Evolutionary conservation across 345 rosid genomes (phyloP).

Genomic region (Nephelium lappaceum): DNA sequence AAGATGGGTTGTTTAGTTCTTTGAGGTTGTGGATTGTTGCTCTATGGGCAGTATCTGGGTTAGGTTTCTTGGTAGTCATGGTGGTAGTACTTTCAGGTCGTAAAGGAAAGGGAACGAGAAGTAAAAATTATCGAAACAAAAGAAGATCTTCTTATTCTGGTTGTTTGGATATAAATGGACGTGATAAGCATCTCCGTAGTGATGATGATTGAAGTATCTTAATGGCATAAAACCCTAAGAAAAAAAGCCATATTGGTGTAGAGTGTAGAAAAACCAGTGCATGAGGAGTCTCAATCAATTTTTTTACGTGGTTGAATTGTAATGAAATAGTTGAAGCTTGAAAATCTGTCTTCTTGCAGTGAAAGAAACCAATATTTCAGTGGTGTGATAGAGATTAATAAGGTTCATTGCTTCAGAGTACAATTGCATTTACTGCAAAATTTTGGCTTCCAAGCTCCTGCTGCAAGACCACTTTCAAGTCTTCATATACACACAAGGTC

Average conservation of each 20-base stretch:
- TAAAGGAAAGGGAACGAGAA: slow-evolving; percentile 58
- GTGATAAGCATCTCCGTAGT: slow-evolving; percentile 47
- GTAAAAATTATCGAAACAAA: slow-evolving; percentile 63
- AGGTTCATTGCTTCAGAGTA: not conserved
- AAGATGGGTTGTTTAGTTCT: slow-evolving; percentile 59
- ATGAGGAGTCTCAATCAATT: not conserved
- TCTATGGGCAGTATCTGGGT: slow-evolving; percentile 71
- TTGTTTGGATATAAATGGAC: slow-evolving; percentile 44
- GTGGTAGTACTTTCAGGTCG: slow-evolving; percentile 56
- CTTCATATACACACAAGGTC: not conserved
- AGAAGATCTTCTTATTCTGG: slow-evolving; percentile 59
- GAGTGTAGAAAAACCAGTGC: not conserved
- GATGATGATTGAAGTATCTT: slow-evolving; percentile 41
- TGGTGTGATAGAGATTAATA: not conserved
- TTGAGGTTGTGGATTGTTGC: slow-evolving; percentile 73
- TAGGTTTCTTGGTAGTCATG: slow-evolving; percentile 70
- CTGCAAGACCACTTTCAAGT: not conserved
- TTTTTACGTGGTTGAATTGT: not conserved
- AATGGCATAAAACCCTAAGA: slow-evolving; percentile 21
- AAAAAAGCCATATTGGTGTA: not conserved
- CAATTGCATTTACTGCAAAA: not conserved
- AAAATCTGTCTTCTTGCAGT: not conserved
- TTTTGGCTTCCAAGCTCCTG: slow-evolving; percentile 11
- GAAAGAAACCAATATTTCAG: not conserved
- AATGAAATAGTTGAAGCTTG: slow-evolving; percentile 1